These are phyloP conservation scores for Comarum palustre DNA, from an alignment of 306 rosid species.

Conservation along the genomic window DNA sequence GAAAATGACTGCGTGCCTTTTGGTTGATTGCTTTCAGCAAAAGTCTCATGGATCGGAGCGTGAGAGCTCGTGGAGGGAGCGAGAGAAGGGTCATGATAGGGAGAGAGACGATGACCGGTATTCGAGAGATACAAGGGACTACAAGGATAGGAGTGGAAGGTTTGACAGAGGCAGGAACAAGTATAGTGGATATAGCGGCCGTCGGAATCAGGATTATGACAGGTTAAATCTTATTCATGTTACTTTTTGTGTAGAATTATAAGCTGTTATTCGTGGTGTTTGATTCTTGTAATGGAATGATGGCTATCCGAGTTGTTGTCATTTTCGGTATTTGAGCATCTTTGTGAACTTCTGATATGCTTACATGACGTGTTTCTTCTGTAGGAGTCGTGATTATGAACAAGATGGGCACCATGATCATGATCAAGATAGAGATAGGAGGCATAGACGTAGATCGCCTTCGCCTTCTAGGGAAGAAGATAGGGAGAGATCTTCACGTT, in stretches of 20 bases:
- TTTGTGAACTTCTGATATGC: neutral
- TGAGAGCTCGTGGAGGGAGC: slow-evolving; percentile 46
- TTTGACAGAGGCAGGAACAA: slow-evolving; percentile 44
- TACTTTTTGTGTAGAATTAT: neutral
- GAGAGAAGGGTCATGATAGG: slow-evolving; percentile 44
- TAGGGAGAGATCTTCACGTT: slow-evolving; percentile 47
- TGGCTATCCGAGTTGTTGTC: neutral
- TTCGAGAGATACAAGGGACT: slow-evolving; percentile 32
- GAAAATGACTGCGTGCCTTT: slow-evolving; percentile 17
- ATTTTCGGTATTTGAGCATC: neutral
- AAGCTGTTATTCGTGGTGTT: neutral
- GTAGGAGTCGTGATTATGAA: slow-evolving; percentile 45
- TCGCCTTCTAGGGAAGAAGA: slow-evolving; percentile 45
- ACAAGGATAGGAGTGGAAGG: slow-evolving; percentile 44
- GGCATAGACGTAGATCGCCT: slow-evolving; percentile 43
- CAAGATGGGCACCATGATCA: slow-evolving; percentile 44
- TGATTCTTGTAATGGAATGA: neutral
- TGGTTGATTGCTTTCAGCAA: slow-evolving; percentile 38
- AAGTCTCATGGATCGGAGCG: slow-evolving; percentile 45
- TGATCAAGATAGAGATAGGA: slow-evolving; percentile 51
- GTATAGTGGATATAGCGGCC: slow-evolving; percentile 35
- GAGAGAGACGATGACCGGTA: slow-evolving; percentile 33
- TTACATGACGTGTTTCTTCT: slow-evolving; percentile 13
- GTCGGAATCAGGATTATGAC: slow-evolving; percentile 40
- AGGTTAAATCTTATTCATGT: slow-evolving; percentile 36